phyloP scores from a whole-genome alignment of 1,139 yeast species.

The Geotrichum restrictum region DNA sequence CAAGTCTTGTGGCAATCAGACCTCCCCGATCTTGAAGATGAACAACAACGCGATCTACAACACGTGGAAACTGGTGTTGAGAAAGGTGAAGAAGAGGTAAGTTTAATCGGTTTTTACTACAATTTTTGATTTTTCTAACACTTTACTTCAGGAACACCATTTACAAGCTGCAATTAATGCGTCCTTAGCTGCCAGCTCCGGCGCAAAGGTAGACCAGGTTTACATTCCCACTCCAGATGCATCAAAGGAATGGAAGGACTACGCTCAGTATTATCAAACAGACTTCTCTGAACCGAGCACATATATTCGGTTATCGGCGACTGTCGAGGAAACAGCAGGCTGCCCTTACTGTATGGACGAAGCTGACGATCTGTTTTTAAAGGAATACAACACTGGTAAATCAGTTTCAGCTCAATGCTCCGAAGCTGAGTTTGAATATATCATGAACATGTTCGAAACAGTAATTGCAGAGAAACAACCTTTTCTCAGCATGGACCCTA shows the following conservation, averaged over 20 bases:
- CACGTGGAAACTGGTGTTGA: conserved; percentile 97
- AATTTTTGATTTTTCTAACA: conserved; percentile 11
- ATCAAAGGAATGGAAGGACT: conserved; percentile 75
- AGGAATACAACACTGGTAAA: conserved; percentile 40
- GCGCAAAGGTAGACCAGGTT: conserved; percentile 55
- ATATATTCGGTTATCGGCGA: conserved; percentile 85
- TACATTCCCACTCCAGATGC: conserved; percentile 98
- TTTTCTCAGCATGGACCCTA: conserved; percentile 77
- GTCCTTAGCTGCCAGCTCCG: conserved; percentile 53
- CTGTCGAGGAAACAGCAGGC: conserved; percentile 91
- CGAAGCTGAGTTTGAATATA: conserved; percentile 81
- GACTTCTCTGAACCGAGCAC: conserved; percentile 68
- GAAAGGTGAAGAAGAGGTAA: conserved; percentile 81
- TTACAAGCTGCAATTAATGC: conserved; percentile 85
- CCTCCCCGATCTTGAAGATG: conserved; percentile 70
- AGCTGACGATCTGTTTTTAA: conserved; percentile 66
- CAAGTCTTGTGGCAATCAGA: conserved; percentile 75
- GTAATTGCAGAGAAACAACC: conserved; percentile 81
- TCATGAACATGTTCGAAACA: conserved; percentile 71
- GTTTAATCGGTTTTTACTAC: conserved; percentile 20
- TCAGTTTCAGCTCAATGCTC: conserved; percentile 42
- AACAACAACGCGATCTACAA: conserved; percentile 76
- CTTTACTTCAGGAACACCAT: conserved; percentile 61
- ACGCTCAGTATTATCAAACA: conserved; percentile 63
- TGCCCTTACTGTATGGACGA: conserved; percentile 90